These are phyloP conservation scores for Stropharia rugosoannulata DNA, from an alignment of 768 basidiomycete species.

Conservation along the genomic window DNA sequence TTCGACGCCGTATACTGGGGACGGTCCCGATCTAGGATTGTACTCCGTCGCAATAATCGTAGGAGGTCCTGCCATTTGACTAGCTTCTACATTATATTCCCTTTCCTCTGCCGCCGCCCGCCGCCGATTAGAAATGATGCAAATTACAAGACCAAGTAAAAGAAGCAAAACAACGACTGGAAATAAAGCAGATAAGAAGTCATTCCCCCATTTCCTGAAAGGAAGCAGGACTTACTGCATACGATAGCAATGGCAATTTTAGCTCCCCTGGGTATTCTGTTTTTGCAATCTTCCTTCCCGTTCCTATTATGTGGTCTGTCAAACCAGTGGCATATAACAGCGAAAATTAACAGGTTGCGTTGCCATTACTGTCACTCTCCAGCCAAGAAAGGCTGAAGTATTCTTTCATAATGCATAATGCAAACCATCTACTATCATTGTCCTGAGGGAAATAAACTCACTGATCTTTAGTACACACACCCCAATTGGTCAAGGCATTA, in stretches of 20 bases:
- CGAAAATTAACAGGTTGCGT: neutral
- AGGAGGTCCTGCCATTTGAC: slow-evolving; percentile 28
- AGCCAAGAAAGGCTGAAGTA: neutral
- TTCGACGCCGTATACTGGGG: slow-evolving; percentile 17
- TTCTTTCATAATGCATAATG: neutral
- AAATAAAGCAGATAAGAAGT: neutral
- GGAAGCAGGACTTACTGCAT: slow-evolving; percentile 14
- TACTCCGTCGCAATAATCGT: slow-evolving; percentile 28
- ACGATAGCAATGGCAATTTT: slow-evolving; percentile 20
- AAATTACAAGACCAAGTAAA: slow-evolving; percentile 14
- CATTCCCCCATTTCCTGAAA: neutral
- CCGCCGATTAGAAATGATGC: slow-evolving; percentile 18
- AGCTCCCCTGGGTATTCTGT: slow-evolving; percentile 16
- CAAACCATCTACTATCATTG: neutral
- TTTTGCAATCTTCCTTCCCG: slow-evolving; percentile 17
- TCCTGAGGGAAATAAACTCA: slow-evolving; percentile 10
- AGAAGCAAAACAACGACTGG: slow-evolving; percentile 20
- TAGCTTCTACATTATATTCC: slow-evolving; percentile 29
- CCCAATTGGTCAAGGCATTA: slow-evolving; percentile 23
- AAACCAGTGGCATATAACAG: neutral
- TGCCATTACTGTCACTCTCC: neutral
- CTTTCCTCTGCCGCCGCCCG: slow-evolving; percentile 14
- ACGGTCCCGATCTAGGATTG: slow-evolving; percentile 22
- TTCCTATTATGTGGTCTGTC: slow-evolving; percentile 9
- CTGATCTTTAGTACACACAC: slow-evolving; percentile 22